Base-by-base conservation (phyloP, 176 grass and related monocot genomes). In the Phoenix roebelenii region DNA sequence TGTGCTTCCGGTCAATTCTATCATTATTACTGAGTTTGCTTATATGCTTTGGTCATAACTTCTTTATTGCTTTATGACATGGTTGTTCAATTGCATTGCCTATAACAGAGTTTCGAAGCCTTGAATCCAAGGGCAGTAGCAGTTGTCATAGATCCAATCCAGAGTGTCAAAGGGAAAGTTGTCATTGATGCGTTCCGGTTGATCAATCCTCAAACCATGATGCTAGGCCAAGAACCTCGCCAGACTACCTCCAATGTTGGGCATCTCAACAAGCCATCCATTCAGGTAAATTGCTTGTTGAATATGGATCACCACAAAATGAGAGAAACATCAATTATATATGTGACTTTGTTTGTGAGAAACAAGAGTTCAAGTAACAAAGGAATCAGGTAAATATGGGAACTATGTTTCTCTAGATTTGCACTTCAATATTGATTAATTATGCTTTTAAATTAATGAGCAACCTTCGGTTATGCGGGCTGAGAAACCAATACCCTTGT, bases 151-250 rank as follows among this genome's bases (percentile, higher is more conserved):
- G 93, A 98, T 18, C 93, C 93, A 20, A 98, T 98, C 51, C 93
- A 98, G 73, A 98, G 93, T 68, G 93, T 98, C 5, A 98, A 98
- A 62, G 93, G 93, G 49, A 98, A 98, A 76, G 93, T 98, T 25
- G 93, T 98, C 61, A 98, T 98, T 55, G 93, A 98, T 80, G 93
- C 93, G 49, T 98, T 98, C 63, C 87, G 93, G 29, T 74, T 98
- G 62, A 98, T 98, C 69, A 98, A 98, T 54, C 93, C 87, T 73
- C 93, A 98, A 62, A 98, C 93, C 18, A 98, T 98, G 93, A 98
- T 98, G 93, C 87, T 98, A 65, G 93, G 93, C 23, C 93, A 98
- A 69, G 93, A 98, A 58, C 93, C 93, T 22, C 81, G 93, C 12
- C 93, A 98, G 51, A 98, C 87, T 3, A 98, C 93, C 49, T 98